Evolutionary conservation across 2,329 filamentous ascomycete genomes (phyloP), one percentile per base, ranked within the genome.

Genomic region (Clarireedia paspali): DNA sequence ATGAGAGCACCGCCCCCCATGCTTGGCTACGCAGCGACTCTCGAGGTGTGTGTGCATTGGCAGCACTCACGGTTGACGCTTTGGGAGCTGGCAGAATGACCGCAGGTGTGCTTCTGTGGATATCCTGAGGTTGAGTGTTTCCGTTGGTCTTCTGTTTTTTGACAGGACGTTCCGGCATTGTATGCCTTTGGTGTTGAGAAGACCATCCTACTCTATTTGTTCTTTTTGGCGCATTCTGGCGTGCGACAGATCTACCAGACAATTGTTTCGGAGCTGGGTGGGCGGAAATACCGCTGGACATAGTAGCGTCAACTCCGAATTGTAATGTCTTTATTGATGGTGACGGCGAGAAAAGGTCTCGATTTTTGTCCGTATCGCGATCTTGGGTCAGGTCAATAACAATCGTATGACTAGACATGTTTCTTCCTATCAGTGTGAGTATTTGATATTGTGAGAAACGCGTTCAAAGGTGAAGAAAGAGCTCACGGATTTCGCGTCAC

Each of bases 341-440:
- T 9, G 42, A 17, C 12, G 34, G 45, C 5, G 30, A 34, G 30
- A 34, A 34, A 34, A 34, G 10, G 30, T 34, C 10, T 9, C 30
- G 30, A 23, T 51, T 47, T 20, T 36, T 20, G 20, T 20, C 20
- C 20, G 20, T 3, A 20, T 20, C 10, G 30, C 30, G 30, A 30
- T 51, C 53, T 15, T 36, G 27, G 3, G 47, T 51, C 6, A 51
- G 17, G 38, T 55, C 53, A 27, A 55, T 55, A n/a, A 55, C 47
- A 26, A 44, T 51, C 24, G 24, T 27, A 23, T n/a, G n/a, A 17
- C 27, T 46, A 48, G 39, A 27, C 23, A n/a, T 20, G 15, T 20
- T 17, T 17, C 39, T 42, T 20, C 39, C 9, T 6, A 42, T n/a
- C 7, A 42, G 14, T 20, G 39, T 42, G 17, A 42, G 39, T n/a